A percentile compares a stretch with the other conserved stretches of the same genome.
Conservation (phyloP, 176 grass and related monocot species). For the Oryza brachyantha region DNA sequence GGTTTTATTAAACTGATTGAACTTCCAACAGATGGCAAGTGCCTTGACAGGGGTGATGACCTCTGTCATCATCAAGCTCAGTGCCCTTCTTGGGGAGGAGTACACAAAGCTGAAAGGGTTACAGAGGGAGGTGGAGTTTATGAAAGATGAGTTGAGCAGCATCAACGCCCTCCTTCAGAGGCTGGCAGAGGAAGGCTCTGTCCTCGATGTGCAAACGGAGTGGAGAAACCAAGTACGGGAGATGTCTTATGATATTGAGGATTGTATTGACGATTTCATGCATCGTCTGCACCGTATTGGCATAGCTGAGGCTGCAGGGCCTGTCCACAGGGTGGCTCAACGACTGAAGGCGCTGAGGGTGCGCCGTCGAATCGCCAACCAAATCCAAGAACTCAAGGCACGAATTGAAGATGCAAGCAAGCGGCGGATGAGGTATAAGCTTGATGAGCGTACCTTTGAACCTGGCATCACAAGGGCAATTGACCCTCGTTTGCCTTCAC, state of each 20-base stretch:
- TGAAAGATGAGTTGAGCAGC: slow-evolving; percentile 32
- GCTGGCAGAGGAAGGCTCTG: not conserved
- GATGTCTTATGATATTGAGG: slow-evolving; percentile 31
- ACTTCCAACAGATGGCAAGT: slow-evolving; percentile 4
- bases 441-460: slow-evolving; percentile 3
- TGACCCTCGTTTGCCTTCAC: slow-evolving; percentile 2
- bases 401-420: slow-evolving; percentile 18
- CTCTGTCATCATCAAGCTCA: slow-evolving; percentile 16
- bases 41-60: slow-evolving; percentile 2
- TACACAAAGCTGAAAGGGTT: not conserved
- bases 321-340: not conserved
- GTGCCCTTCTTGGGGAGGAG: slow-evolving; percentile 1
- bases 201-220: slow-evolving; percentile 22
- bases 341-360: not conserved
- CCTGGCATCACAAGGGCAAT: not conserved
- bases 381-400: slow-evolving; percentile 8
- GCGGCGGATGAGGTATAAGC: slow-evolving; percentile 12
- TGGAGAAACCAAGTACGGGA: slow-evolving; percentile 16
- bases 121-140: slow-evolving; percentile 21
- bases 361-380: not conserved
- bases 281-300: not conserved
- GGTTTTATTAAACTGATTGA: not conserved
- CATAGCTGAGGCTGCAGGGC: not conserved
- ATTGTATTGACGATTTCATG: not conserved
- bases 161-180: slow-evolving; percentile 20